Evolutionary conservation across 1,139 yeast species (phyloP), one percentile per base, ranked within the genome.

Genomic region (Candida sp.): DNA sequence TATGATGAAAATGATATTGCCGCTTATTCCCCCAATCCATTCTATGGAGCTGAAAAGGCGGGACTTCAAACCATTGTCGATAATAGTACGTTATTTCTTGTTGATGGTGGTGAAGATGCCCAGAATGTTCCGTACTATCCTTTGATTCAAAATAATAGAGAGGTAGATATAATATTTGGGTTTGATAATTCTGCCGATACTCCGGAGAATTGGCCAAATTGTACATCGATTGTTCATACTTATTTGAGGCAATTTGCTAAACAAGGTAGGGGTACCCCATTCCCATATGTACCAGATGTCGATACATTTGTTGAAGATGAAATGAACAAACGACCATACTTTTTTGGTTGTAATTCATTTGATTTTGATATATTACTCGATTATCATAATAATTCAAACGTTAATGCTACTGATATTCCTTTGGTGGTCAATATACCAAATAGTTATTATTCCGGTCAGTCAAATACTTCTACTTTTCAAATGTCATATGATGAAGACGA

Each of bases 81-180:
- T 42, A 58, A 61, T 54, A 72, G 75, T 5, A 67, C 77, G 4
- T 70, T 90, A 37, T 78, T 66, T 56, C 71, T 89, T 47, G 91
- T n/a, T n/a, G 97, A 90, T 59, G 97, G 97, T 47, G 96, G 97
- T 51, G 91, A 85, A 62, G 96, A 87, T 64, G 64, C 61, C 11
- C 93, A 89, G 60, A 86, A 85, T 53, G 73, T 90, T 27, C 97
- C 97, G 7, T 66, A 88, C 38, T 72, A 77, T 47, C 97, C 97
- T 21, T 70, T 89, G 53, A 62, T 89, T 39, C 93, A 85, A 62
- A 77, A 80, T 8, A 76, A 75, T 38, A 78, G 97, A 58, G 69
- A 72, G n/a, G 72, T 89, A 21, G 98, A 90, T 59, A 80, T 86
- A 9, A 75, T 90, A 30, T 79, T 90, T 61, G 95, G 95, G 0